phyloP scores from a whole-genome alignment of 768 basidiomycete species.

The Termitomyces sp. region DNA sequence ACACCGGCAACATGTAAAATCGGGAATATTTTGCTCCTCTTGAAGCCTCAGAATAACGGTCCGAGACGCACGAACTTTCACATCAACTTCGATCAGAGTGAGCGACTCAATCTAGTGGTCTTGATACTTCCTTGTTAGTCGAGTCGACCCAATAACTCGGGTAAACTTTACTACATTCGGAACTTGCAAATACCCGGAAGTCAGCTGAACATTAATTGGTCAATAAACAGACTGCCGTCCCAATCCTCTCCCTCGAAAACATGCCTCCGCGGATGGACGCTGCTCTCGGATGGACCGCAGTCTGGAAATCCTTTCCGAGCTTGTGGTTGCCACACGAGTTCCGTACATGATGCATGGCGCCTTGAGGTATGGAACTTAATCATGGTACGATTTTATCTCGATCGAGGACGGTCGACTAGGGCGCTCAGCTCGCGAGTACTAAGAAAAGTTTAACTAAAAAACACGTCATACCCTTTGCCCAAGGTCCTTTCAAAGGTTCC shows the following conservation, averaged over 20 bases:
- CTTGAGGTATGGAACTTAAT: neutral
- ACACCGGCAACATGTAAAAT: neutral
- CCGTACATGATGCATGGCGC: neutral
- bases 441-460: neutral
- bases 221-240: neutral
- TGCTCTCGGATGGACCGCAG: slow-evolving; percentile 5
- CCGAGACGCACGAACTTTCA: neutral
- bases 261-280: slow-evolving; percentile 1
- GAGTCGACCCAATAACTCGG: slow-evolving; percentile 7
- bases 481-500: neutral
- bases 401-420: neutral
- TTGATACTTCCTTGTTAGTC: slow-evolving; percentile 5
- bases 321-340: slow-evolving; percentile 8
- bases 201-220: slow-evolving; percentile 8
- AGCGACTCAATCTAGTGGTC: neutral
- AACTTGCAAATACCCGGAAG: slow-evolving; percentile 1
- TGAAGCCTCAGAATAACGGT: neutral
- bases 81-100: neutral
- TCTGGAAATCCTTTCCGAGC: neutral
- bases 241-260: neutral
- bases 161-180: slow-evolving; percentile 7
- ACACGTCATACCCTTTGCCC: slow-evolving; percentile 13
- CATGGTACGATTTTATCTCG: neutral
- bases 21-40: neutral
- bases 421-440: neutral